Conservation (phyloP, 306 rosid genomes). For the Gastrolobium villosum region DNA sequence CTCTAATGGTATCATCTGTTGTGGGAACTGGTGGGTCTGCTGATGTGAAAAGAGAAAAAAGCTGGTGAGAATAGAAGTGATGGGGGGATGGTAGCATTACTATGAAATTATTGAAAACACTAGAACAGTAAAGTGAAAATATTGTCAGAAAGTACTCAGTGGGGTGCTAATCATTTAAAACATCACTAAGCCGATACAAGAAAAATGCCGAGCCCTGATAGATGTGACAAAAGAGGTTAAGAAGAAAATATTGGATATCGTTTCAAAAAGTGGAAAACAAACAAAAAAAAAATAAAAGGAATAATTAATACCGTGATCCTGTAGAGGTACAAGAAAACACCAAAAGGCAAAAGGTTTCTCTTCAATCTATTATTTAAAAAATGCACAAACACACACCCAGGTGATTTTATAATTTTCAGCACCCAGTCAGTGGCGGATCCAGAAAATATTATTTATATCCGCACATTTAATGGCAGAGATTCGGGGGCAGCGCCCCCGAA, state of each 20-base stretch:
- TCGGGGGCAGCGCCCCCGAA: too few relatives aligned
- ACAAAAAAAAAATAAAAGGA: neutral
- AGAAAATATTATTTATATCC: too few relatives aligned
- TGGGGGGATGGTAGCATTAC: too few relatives aligned
- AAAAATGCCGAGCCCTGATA: neutral
- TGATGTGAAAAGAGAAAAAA: too few relatives aligned
- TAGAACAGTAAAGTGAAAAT: neutral
- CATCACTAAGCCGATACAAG: neutral
- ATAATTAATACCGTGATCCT: neutral
- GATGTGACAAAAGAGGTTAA: neutral
- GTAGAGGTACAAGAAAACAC: neutral
- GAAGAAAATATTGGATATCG: neutral
- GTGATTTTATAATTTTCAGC: neutral
- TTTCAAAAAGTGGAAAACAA: neutral
- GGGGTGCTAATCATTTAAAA: neutral
- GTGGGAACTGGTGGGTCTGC: too few relatives aligned
- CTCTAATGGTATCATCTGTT: too few relatives aligned
- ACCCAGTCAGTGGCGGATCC: too few relatives aligned
- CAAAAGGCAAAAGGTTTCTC: neutral
- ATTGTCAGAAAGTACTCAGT: neutral
- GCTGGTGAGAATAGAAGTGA: too few relatives aligned
- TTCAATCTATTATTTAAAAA: neutral
- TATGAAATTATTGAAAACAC: neutral
- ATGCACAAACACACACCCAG: neutral
- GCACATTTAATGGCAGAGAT: too few relatives aligned